Conservation (phyloP, 352 stramenopile species). For the Phytophthora citrophthora region DNA sequence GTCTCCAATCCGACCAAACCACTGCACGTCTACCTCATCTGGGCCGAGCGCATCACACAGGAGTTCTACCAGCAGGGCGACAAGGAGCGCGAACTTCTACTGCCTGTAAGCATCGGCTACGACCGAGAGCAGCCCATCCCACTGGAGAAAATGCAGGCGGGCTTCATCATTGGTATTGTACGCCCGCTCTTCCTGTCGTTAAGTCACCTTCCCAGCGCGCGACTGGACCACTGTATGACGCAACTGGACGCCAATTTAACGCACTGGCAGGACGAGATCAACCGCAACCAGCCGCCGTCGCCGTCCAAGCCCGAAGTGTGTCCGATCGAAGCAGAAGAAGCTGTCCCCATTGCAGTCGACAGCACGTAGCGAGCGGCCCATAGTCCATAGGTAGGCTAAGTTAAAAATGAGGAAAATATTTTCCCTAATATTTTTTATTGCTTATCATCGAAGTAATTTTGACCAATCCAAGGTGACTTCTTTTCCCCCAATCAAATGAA, state of each 20-base stretch:
- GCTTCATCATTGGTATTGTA: slow-evolving; percentile 95
- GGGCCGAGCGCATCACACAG: slow-evolving; percentile 89
- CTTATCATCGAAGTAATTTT: slow-evolving; percentile 4
- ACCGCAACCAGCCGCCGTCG: slow-evolving; percentile 36
- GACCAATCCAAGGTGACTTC: too few species aligned
- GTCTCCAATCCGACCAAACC: slow-evolving; percentile 94
- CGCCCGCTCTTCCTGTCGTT: slow-evolving; percentile 75
- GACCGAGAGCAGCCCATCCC: slow-evolving; percentile 89
- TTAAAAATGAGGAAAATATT: background rate
- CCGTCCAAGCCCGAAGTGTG: slow-evolving; percentile 8
- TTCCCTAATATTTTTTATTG: background rate
- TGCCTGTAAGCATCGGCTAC: slow-evolving; percentile 91
- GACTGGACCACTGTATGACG: slow-evolving; percentile 64
- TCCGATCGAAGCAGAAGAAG: slow-evolving; percentile 17
- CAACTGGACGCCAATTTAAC: slow-evolving; percentile 73
- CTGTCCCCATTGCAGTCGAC: slow-evolving; percentile 5
- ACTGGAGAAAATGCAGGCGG: slow-evolving; percentile 90
- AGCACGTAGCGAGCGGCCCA: slow-evolving; percentile 15
- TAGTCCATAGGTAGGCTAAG: slow-evolving; percentile 23
- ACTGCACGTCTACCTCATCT: slow-evolving; percentile 77
- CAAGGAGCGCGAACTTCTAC: slow-evolving; percentile 87
- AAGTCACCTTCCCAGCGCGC: slow-evolving; percentile 54
- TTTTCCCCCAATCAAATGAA: slow-evolving; percentile 13
- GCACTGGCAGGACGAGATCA: slow-evolving; percentile 77
- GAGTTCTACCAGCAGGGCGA: slow-evolving; percentile 97